phyloP scores from a whole-genome alignment of 495 filamentous ascomycete genomes.

The Penicillium bovifimosum region DNA sequence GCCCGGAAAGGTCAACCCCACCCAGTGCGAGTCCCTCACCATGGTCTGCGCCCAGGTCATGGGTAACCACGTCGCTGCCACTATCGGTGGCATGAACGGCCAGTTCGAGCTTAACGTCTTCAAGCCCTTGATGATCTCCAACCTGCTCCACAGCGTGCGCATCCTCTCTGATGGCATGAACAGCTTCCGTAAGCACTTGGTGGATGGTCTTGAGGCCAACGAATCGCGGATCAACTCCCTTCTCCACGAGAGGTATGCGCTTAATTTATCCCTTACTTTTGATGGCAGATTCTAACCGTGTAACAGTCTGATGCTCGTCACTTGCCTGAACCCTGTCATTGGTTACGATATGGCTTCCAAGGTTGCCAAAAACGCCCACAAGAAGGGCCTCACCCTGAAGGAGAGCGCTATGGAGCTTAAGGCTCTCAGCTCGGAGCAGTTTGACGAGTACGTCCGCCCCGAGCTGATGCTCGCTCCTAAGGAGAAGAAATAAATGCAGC shows the following conservation, averaged over 20 bases:
- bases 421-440: conserved; percentile 84
- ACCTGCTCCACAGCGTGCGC: conserved; percentile 84
- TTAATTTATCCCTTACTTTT: background rate
- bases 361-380: conserved; percentile 98
- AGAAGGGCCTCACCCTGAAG: conserved; percentile 93
- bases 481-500: conserved; percentile 44
- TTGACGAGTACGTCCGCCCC: conserved; percentile 84
- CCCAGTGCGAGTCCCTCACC: conserved; percentile 94
- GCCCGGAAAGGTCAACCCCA: conserved; percentile 99
- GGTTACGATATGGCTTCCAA: conserved; percentile 98
- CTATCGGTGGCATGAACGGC: conserved; percentile 91
- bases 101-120: conserved; percentile 99
- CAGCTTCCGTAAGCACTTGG: conserved; percentile 89
- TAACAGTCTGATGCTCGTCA: conserved; percentile 92
- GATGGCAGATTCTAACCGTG: conserved; percentile 18
- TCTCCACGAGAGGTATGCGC: conserved; percentile 71
- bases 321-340: conserved; percentile 96
- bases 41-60: conserved; percentile 98
- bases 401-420: conserved; percentile 90
- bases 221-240: conserved; percentile 82
- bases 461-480: conserved; percentile 94
- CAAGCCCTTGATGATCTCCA: conserved; percentile 94
- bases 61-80: conserved; percentile 89
- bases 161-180: conserved; percentile 88
- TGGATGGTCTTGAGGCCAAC: conserved; percentile 84